Evolutionary conservation across 306 rosid species (phyloP).

Genomic region (Abrus pulchellus): DNA sequence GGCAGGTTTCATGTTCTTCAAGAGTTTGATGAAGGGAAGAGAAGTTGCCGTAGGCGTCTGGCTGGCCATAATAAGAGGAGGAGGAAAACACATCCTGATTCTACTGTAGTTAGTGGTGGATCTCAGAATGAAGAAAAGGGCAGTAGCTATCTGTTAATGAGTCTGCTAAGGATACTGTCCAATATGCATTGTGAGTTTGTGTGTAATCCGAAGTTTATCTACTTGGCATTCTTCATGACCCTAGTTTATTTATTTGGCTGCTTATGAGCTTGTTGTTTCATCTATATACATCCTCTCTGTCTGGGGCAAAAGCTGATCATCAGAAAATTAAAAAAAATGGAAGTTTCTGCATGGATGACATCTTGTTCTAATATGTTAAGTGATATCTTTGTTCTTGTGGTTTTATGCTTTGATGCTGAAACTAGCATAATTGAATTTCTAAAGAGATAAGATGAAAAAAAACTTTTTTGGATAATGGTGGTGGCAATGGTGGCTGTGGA

Average conservation of each 20-base stretch:
- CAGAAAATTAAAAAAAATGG: background rate
- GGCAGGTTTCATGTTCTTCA: constrained; percentile 96
- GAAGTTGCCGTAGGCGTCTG: constrained; percentile 97
- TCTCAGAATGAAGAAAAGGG: constrained; percentile 76
- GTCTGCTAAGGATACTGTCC: constrained; percentile 83
- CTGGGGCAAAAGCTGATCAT: constrained; percentile 14
- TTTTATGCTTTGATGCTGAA: constrained; percentile 30
- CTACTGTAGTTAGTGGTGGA: constrained; percentile 63
- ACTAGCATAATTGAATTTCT: constrained; percentile 8
- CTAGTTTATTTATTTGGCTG: constrained; percentile 33
- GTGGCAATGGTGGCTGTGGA: background rate
- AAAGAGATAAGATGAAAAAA: background rate
- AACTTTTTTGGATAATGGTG: background rate
- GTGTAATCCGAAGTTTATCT: constrained; percentile 34
- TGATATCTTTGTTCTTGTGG: constrained; percentile 1
- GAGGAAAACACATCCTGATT: constrained; percentile 83
- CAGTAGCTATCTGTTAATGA: constrained; percentile 77
- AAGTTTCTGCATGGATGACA: constrained; percentile 11
- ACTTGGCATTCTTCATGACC: constrained; percentile 19
- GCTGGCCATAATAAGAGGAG: constrained; percentile 96
- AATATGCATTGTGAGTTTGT: constrained; percentile 81
- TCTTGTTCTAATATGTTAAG: background rate
- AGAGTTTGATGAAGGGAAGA: constrained; percentile 97
- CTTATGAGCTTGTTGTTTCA: background rate
- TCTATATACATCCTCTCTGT: constrained; percentile 25